A percentile compares a stretch with the other conserved stretches of the same genome.
phyloP scores from a whole-genome alignment of 2,329 filamentous ascomycete genomes.

The Epichloe elymi region DNA sequence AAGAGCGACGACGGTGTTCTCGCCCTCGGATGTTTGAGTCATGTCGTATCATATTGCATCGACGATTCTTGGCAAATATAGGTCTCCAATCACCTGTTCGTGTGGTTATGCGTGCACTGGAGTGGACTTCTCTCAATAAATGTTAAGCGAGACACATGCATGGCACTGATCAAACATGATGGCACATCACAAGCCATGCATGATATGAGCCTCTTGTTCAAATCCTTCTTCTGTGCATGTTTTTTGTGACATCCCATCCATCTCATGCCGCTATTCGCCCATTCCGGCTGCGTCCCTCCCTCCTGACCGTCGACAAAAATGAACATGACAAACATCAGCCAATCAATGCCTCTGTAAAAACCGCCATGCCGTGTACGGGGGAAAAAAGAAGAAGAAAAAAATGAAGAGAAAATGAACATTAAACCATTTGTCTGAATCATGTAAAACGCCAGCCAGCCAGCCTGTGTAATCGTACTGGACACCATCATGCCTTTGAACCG shows the following conservation, averaged over 20 bases:
- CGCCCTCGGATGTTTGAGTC: too few relatives aligned
- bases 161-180: too few relatives aligned
- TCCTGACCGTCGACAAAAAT: neutral
- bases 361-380: slow-evolving; percentile 4
- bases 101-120: too few relatives aligned
- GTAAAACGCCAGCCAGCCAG: slow-evolving; percentile 5
- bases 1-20: too few relatives aligned
- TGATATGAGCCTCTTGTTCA: neutral
- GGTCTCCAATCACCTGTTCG: too few relatives aligned
- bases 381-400: neutral
- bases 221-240: neutral
- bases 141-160: too few relatives aligned
- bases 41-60: too few relatives aligned
- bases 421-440: slow-evolving; percentile 1
- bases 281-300: slow-evolving; percentile 1
- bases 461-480: slow-evolving; percentile 1
- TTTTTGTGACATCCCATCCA: slow-evolving; percentile 8
- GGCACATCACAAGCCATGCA: too few relatives aligned
- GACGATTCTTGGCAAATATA: too few relatives aligned
- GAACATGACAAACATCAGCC: neutral
- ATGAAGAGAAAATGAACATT: neutral
- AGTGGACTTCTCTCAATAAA: too few relatives aligned
- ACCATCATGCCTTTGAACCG: slow-evolving; percentile 1
- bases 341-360: slow-evolving; percentile 3
- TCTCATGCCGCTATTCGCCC: slow-evolving; percentile 5